Evolutionary conservation across 805 yeast species (phyloP).

Genomic region (Ogataea henricii): DNA sequence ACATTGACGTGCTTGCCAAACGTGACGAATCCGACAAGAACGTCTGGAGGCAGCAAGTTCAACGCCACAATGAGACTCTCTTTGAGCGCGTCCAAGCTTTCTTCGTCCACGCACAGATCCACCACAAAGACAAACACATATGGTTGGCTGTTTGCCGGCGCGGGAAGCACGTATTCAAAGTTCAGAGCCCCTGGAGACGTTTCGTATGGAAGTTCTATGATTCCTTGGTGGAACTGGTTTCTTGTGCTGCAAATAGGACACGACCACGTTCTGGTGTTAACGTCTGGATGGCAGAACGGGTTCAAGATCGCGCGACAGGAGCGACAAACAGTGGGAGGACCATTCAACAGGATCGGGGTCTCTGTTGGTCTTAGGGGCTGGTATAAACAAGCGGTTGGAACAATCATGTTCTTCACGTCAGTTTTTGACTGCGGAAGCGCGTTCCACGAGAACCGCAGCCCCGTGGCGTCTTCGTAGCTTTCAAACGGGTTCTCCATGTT

Average conservation of each 20-base stretch:
- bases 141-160: conserved; percentile 35
- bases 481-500: conserved; percentile 39
- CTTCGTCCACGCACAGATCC: conserved; percentile 56
- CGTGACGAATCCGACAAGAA: conserved; percentile 58
- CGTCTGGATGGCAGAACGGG: conserved; percentile 48
- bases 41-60: conserved; percentile 49
- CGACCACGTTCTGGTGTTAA: conserved; percentile 43
- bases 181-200: conserved; percentile 45
- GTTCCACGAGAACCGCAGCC: conserved; percentile 77
- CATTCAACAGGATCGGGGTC: conserved; percentile 39
- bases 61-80: conserved; percentile 50
- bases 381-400: conserved; percentile 59
- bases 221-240: conserved; percentile 40
- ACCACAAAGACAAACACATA: conserved; percentile 56
- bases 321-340: conserved; percentile 50
- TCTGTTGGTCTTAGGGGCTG: conserved; percentile 57
- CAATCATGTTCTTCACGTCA: conserved; percentile 51
- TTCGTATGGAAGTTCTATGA: conserved; percentile 37
- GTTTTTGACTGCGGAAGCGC: conserved; percentile 55
- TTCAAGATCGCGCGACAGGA: conserved; percentile 56
- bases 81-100: conserved; percentile 51
- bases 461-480: conserved; percentile 67
- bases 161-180: conserved; percentile 48
- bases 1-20: conserved; percentile 62
- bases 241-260: conserved; percentile 58